Evolutionary conservation across 805 yeast genomes (phyloP).

Genomic region (Millerozyma acaciae): DNA sequence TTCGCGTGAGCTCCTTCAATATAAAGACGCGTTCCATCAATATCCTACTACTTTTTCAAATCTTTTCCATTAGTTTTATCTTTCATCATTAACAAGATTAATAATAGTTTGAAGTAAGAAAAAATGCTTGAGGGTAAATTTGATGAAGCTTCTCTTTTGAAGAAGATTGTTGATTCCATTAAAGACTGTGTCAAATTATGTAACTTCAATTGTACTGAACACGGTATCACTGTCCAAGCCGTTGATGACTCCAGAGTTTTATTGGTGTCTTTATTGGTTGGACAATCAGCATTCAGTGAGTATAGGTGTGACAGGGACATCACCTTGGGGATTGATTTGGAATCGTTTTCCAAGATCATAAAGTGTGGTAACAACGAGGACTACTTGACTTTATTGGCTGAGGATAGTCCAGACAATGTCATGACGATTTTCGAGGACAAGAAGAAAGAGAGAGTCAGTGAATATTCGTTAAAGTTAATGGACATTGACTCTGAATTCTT

Average conservation of each 20-base stretch:
- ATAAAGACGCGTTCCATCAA: too few species aligned
- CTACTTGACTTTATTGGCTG: conserved; percentile 82
- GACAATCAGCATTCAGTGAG: conserved; percentile 81
- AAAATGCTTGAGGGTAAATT: conserved; percentile 95
- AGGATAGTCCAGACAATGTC: conserved; percentile 78
- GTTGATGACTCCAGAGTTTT: conserved; percentile 96
- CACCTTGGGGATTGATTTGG: conserved; percentile 87
- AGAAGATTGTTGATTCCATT: conserved; percentile 89
- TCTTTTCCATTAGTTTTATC: not conserved
- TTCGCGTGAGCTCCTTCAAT: too few species aligned
- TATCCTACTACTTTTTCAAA: not conserved
- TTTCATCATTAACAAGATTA: not conserved
- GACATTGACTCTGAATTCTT: conserved; percentile 94
- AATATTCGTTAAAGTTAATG: conserved; percentile 88
- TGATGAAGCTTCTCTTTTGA: conserved; percentile 85
- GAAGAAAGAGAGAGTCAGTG: conserved; percentile 85
- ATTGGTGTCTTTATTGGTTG: conserved; percentile 82
- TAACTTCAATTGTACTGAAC: conserved; percentile 94
- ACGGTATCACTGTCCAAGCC: conserved; percentile 94
- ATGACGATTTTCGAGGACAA: conserved; percentile 86
- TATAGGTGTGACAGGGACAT: conserved; percentile 94
- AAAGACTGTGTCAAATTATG: conserved; percentile 93
- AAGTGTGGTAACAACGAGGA: conserved; percentile 91
- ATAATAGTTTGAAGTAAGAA: conserved; percentile 1
- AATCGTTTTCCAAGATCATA: conserved; percentile 81